Evolutionary conservation across 148 eudicot species (phyloP).

Genomic region (Fagopyrum esculentum): DNA sequence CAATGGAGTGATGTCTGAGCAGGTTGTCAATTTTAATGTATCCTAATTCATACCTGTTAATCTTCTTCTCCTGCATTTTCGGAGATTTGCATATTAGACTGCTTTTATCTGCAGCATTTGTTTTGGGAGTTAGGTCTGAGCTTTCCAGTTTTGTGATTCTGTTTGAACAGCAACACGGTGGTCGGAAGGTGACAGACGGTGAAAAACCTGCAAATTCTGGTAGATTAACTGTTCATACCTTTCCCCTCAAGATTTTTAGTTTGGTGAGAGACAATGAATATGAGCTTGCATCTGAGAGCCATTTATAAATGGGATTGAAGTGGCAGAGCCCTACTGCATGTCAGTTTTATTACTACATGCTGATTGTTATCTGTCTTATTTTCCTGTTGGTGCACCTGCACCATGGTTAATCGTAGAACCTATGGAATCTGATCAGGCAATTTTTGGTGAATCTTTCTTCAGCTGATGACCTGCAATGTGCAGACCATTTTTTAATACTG

Average conservation of each 20-base stretch:
- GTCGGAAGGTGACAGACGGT: slow-evolving; percentile 49
- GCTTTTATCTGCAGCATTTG: slow-evolving; percentile 2
- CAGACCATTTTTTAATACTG: neutral
- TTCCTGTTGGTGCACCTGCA: neutral
- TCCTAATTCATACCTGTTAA: neutral
- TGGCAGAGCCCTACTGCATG: neutral
- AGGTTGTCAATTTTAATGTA: slow-evolving; percentile 30
- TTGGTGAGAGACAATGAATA: neutral
- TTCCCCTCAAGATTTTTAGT: neutral
- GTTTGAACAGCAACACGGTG: slow-evolving; percentile 31
- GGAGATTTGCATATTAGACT: neutral
- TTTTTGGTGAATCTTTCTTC: neutral
- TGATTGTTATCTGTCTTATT: neutral
- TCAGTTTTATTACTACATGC: neutral
- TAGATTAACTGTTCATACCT: slow-evolving; percentile 22
- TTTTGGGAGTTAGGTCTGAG: neutral
- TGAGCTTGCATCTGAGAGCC: neutral
- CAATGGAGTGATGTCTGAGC: slow-evolving; percentile 76
- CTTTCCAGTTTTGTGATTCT: neutral
- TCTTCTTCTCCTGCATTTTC: neutral
- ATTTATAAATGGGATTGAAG: neutral
- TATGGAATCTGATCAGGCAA: neutral
- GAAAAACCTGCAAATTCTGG: slow-evolving; percentile 64
- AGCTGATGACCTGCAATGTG: neutral
- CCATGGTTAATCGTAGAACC: neutral